These are phyloP conservation scores for Heterobasidion irregulare DNA, from an alignment of 1,284 basidiomycete species.

Conservation along the genomic window DNA sequence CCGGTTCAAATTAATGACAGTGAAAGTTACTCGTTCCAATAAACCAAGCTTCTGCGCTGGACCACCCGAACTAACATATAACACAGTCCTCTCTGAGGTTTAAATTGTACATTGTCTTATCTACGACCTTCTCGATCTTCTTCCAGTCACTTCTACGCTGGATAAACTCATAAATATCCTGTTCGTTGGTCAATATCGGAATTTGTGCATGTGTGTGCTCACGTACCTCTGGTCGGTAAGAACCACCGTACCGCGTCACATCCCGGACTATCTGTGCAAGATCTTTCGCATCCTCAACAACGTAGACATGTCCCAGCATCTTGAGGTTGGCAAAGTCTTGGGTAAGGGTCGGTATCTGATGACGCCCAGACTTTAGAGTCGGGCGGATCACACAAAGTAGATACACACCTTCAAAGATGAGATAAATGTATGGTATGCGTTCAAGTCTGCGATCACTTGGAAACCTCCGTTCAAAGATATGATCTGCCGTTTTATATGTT, in stretches of 20 bases:
- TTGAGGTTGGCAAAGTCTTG: conserved; percentile 90
- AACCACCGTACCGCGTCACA: conserved; percentile 88
- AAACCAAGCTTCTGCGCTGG: too few species aligned
- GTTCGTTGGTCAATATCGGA: neutral
- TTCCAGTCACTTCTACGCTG: conserved; percentile 94
- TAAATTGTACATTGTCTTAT: conserved; percentile 92
- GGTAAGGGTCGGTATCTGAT: conserved; percentile 35
- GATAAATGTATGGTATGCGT: conserved; percentile 88
- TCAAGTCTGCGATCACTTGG: conserved; percentile 93
- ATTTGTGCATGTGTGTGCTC: neutral
- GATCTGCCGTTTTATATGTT: conserved; percentile 95
- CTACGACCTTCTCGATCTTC: conserved; percentile 91
- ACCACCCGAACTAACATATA: conserved; percentile 19
- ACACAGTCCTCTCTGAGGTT: conserved; percentile 89
- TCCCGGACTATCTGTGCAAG: conserved; percentile 92
- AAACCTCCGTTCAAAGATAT: conserved; percentile 92
- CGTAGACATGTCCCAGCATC: conserved; percentile 94
- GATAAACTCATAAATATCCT: conserved; percentile 93
- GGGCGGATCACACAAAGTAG: too few species aligned
- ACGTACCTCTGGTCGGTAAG: conserved; percentile 82
- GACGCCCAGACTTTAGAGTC: too few species aligned
- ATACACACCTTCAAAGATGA: conserved; percentile 56
- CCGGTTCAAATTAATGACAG: conserved; percentile 3
- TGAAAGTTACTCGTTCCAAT: too few species aligned
- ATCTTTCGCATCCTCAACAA: conserved; percentile 89